phyloP scores from a whole-genome alignment of 208 protist species.

The Naegleria gruberi region DNA sequence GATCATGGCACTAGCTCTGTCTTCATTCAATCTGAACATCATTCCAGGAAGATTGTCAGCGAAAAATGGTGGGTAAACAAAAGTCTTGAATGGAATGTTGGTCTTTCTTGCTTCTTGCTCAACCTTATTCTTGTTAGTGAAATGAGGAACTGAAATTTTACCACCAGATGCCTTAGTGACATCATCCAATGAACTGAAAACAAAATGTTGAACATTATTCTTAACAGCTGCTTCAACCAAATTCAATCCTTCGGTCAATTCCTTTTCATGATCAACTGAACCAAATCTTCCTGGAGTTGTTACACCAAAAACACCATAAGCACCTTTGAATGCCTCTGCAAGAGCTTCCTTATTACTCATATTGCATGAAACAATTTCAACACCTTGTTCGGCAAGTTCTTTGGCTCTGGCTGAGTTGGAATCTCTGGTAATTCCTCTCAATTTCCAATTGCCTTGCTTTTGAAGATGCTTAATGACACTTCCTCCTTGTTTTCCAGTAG shows the following conservation, averaged over 20 bases:
- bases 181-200: background rate
- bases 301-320: background rate
- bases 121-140: background rate
- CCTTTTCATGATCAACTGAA: background rate
- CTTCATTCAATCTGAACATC: background rate
- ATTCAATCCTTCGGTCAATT: background rate
- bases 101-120: background rate
- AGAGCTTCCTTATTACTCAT: background rate
- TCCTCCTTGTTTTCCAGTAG: conserved; percentile 12
- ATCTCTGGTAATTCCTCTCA: background rate
- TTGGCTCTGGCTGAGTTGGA: background rate
- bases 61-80: background rate
- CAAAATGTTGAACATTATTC: background rate
- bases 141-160: no score
- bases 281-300: background rate
- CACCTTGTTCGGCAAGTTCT: background rate
- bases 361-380: background rate
- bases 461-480: background rate
- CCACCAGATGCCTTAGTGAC: background rate
- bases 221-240: background rate
- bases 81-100: background rate
- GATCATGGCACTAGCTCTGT: background rate
- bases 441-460: background rate
- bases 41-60: background rate
- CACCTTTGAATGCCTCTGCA: background rate